A percentile compares a stretch with the other conserved stretches of the same genome.
Conservation (phyloP, 1,139 yeast genomes). For the Suhomyces maxii region DNA sequence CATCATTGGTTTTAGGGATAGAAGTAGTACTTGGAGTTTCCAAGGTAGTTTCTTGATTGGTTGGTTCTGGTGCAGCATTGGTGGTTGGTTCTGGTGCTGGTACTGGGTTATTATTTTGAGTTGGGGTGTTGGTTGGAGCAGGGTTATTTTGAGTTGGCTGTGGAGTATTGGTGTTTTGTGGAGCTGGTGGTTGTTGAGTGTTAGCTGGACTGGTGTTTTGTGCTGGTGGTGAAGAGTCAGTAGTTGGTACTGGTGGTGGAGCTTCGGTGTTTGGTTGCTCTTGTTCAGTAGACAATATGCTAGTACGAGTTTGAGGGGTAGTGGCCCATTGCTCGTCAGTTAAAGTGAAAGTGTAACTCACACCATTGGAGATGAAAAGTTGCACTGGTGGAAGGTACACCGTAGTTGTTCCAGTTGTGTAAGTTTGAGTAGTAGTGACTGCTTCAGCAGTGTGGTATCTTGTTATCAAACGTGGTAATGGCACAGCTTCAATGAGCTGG, state of each 20-base stretch:
- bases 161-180: slow-evolving; percentile 10
- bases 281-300: slow-evolving; percentile 17
- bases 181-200: slow-evolving; percentile 4
- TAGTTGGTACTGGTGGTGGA: slow-evolving; percentile 10
- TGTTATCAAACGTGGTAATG: slow-evolving; percentile 49
- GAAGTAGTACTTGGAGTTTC: slow-evolving; percentile 1
- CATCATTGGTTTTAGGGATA: not conserved
- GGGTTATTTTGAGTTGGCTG: slow-evolving; percentile 9
- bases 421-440: slow-evolving; percentile 53
- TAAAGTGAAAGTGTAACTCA: slow-evolving; percentile 59
- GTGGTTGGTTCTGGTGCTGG: slow-evolving; percentile 9
- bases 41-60: slow-evolving; percentile 12
- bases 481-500: slow-evolving; percentile 27
- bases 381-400: slow-evolving; percentile 70
- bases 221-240: slow-evolving; percentile 4
- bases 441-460: slow-evolving; percentile 63
- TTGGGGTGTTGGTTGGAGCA: slow-evolving; percentile 5
- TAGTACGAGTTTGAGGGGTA: slow-evolving; percentile 34
- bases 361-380: slow-evolving; percentile 60
- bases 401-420: slow-evolving; percentile 60
- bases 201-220: slow-evolving; percentile 6
- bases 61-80: slow-evolving; percentile 10
- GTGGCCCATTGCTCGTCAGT: slow-evolving; percentile 35
- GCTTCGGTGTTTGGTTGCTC: not conserved
- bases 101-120: not conserved